Percentiles rank a stretch among this genome's conserved stretches.
phyloP scores from a whole-genome alignment of 129 eudicot species.

The Glebionis coronaria region DNA sequence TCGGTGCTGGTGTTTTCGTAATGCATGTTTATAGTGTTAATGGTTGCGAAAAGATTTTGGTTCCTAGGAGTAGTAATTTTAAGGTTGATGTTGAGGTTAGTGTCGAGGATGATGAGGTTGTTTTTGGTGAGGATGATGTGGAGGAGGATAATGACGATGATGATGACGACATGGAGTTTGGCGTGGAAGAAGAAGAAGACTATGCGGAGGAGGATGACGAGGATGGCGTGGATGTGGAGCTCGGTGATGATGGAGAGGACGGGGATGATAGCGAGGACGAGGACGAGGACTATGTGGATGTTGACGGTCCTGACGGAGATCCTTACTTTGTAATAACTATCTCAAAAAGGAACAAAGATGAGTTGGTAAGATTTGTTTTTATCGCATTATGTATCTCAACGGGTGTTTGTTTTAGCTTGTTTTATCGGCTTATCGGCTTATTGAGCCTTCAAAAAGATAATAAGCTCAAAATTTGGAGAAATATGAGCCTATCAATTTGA shows the following conservation, averaged over 20 bases:
- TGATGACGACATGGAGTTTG: too few relatives aligned
- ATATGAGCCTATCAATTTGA: too few relatives aligned
- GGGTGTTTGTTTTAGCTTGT: too few relatives aligned
- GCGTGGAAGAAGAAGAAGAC: neutral
- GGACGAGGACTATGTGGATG: constrained; percentile 3
- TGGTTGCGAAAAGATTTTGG: constrained; percentile 19
- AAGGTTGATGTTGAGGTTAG: neutral
- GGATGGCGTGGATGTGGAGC: neutral
- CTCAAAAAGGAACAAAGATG: neutral
- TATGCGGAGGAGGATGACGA: neutral
- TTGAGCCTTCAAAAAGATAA: too few relatives aligned
- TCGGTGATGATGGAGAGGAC: neutral
- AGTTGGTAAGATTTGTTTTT: neutral
- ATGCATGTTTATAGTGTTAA: constrained; percentile 6
- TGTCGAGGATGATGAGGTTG: neutral
- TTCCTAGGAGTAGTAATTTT: neutral
- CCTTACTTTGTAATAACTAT: constrained; percentile 12
- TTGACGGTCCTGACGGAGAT: constrained; percentile 11
- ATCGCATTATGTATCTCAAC: too few relatives aligned
- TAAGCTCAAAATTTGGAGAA: too few relatives aligned
- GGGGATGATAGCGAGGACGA: constrained; percentile 1
- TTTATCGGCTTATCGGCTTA: too few relatives aligned
- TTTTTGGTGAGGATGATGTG: neutral
- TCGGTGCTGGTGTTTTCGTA: constrained; percentile 17
- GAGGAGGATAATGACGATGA: neutral